phyloP scores from a whole-genome alignment of 768 basidiomycete genomes.

The Trametopsis cervina region DNA sequence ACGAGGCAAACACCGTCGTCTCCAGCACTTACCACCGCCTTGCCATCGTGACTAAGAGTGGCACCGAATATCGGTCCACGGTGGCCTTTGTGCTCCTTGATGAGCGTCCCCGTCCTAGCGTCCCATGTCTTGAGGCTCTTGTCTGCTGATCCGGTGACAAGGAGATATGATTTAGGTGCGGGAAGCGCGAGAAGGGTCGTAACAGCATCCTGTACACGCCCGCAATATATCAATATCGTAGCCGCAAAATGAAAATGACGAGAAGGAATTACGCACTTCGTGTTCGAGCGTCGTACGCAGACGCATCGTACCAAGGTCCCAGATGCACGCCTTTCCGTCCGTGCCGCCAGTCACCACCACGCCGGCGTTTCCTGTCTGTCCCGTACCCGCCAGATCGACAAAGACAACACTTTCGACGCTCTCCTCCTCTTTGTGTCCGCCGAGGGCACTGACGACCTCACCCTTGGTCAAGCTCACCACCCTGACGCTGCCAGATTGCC shows the following conservation, averaged over 20 bases:
- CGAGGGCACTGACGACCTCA: slow-evolving; percentile 68
- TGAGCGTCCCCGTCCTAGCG: slow-evolving; percentile 69
- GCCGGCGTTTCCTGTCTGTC: slow-evolving; percentile 41
- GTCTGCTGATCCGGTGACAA: slow-evolving; percentile 87
- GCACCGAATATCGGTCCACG: slow-evolving; percentile 69
- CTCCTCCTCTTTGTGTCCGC: slow-evolving; percentile 81
- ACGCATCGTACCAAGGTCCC: slow-evolving; percentile 88
- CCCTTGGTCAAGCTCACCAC: slow-evolving; percentile 86
- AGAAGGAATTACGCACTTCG: slow-evolving; percentile 42
- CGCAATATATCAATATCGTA: not conserved
- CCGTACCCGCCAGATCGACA: slow-evolving; percentile 62
- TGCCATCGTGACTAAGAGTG: slow-evolving; percentile 61
- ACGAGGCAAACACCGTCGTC: slow-evolving; percentile 88
- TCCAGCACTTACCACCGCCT: slow-evolving; percentile 77
- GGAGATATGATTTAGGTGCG: slow-evolving; percentile 62
- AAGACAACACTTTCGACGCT: slow-evolving; percentile 86
- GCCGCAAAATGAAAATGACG: not conserved
- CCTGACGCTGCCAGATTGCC: slow-evolving; percentile 77
- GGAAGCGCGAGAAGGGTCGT: slow-evolving; percentile 76
- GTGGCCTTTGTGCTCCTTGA: slow-evolving; percentile 82
- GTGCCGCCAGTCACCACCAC: slow-evolving; percentile 84
- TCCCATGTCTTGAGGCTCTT: slow-evolving; percentile 89
- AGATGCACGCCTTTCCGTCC: slow-evolving; percentile 90
- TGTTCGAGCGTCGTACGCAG: slow-evolving; percentile 79
- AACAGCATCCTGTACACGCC: slow-evolving; percentile 66